Conservation (phyloP, 2,329 filamentous ascomycete species). For the Parastagonospora avenae region DNA sequence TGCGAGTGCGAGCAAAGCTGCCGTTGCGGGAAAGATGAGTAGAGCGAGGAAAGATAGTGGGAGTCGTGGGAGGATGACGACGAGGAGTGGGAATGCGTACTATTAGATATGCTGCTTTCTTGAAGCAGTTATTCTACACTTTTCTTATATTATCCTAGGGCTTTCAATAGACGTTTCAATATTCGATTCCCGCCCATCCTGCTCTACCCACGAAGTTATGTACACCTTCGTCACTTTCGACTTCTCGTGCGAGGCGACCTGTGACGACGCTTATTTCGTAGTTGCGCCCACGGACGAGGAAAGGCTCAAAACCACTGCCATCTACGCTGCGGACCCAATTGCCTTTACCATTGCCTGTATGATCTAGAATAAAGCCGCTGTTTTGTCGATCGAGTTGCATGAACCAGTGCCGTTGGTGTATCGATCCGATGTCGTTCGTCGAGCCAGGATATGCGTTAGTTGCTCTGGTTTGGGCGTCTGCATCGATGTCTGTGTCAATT, state of each 20-base stretch:
- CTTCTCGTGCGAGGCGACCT: constrained; percentile 62
- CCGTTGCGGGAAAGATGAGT: not conserved
- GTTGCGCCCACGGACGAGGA: constrained; percentile 66
- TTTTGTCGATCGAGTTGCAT: constrained; percentile 64
- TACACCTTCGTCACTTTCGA: constrained; percentile 67
- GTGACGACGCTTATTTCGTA: constrained; percentile 71
- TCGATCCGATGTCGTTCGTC: constrained; percentile 67
- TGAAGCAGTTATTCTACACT: not conserved
- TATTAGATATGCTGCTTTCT: not conserved
- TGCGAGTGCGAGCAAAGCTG: not conserved
- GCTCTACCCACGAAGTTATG: constrained; percentile 61
- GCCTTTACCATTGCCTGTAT: constrained; percentile 4
- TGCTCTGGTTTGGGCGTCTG: constrained; percentile 52
- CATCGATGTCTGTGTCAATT: constrained; percentile 51
- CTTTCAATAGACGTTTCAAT: not conserved
- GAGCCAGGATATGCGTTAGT: constrained; percentile 72
- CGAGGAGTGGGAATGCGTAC: constrained; percentile 6
- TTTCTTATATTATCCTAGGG: not conserved
- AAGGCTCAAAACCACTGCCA: constrained; percentile 58
- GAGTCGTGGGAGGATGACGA: not conserved
- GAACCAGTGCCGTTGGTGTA: constrained; percentile 72
- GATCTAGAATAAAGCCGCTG: constrained; percentile 60
- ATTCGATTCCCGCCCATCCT: constrained; percentile 66
- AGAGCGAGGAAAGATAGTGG: not conserved
- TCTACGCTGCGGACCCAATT: constrained; percentile 17